Evolutionary conservation across 345 rosid genomes (phyloP), one percentile per base, ranked within the genome.

Genomic region (Psidium guajava): DNA sequence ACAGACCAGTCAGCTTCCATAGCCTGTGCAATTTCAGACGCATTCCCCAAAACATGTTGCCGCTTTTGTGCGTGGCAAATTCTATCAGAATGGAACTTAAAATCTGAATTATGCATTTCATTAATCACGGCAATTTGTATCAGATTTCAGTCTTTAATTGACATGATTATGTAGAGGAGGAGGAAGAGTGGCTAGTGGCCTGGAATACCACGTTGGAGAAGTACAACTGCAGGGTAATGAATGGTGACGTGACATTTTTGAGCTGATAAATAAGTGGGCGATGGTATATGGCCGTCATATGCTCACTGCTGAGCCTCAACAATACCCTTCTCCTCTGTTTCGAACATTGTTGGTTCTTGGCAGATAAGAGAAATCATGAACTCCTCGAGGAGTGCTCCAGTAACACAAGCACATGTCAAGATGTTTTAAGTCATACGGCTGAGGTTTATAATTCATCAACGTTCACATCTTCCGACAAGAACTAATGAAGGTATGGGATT

Each of bases 1-100:
- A 87, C 89, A 12, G 90, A 92, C 88, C 89, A 87, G 86, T 91
- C 86, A 61, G 73, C 89, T 59, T 89, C 86, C 28, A 73, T 90
- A 64, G 88, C 85, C 59, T 89, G 87, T 82, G 89, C 92, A 21
- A 61, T 92, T 12, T 84, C 83, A 55, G 87, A 86, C 8, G 86
- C 86, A 47, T 86, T 92, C 74, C 87, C 90, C 8, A 91, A 88
- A 82, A 84, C 87, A 53, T 85, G 84, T 85, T 91, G 88, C 73
- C 64, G 44, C 42, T 53, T 87, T 53, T 84, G 85, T 56, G 55
- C 84, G 14, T 88, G 89, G 90, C 93, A 90, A 87, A 90, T 90
- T 90, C 88, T 81, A 85, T 55, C 89, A 87, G 73, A 92, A 87
- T 86, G 89, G 87, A 21, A 85, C 83, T 36, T 85, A 88, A 85